Percentiles rank a stretch among this genome's conserved stretches.
These are phyloP conservation scores for Delitschia confertaspora DNA, from an alignment of 495 filamentous ascomycete species.

Conservation along the genomic window DNA sequence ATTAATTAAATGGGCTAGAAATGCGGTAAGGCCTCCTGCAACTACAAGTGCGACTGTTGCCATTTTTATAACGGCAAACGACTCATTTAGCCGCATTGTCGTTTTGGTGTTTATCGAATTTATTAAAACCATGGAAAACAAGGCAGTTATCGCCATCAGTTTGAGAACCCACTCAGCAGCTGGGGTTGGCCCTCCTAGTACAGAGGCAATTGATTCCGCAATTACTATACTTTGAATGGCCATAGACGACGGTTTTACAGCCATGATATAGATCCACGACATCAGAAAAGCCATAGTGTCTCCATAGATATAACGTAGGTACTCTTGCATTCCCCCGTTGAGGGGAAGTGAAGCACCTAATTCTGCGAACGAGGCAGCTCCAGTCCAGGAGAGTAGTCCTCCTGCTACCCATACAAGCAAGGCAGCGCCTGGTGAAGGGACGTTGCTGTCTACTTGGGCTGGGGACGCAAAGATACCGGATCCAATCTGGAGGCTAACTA, in stretches of 20 bases:
- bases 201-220: slow-evolving; percentile 30
- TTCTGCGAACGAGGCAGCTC: slow-evolving; percentile 40
- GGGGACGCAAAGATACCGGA: slow-evolving; percentile 40
- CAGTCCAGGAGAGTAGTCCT: slow-evolving; percentile 40
- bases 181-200: slow-evolving; percentile 1
- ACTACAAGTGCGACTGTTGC: slow-evolving; percentile 10
- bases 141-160: slow-evolving; percentile 27
- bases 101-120: slow-evolving; percentile 21
- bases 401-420: slow-evolving; percentile 37
- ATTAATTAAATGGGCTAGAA: slow-evolving; percentile 11
- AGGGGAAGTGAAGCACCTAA: slow-evolving; percentile 36
- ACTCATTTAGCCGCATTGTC: slow-evolving; percentile 18
- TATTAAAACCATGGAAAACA: slow-evolving; percentile 25
- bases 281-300: slow-evolving; percentile 35
- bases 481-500: slow-evolving; percentile 39
- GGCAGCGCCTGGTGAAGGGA: slow-evolving; percentile 29
- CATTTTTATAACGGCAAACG: slow-evolving; percentile 22
- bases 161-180: slow-evolving; percentile 26
- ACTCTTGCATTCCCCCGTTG: slow-evolving; percentile 42
- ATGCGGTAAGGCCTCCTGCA: slow-evolving; percentile 7
- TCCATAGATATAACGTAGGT: slow-evolving; percentile 34
- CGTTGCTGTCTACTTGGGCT: slow-evolving; percentile 32
- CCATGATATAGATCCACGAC: slow-evolving; percentile 35
- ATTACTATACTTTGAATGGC: slow-evolving; percentile 34
- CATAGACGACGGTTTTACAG: slow-evolving; percentile 25